A percentile compares a stretch with the other conserved stretches of the same genome.
These are phyloP conservation scores for Candida vartiovaarae DNA, from an alignment of 805 yeast genomes.

Conservation along the genomic window DNA sequence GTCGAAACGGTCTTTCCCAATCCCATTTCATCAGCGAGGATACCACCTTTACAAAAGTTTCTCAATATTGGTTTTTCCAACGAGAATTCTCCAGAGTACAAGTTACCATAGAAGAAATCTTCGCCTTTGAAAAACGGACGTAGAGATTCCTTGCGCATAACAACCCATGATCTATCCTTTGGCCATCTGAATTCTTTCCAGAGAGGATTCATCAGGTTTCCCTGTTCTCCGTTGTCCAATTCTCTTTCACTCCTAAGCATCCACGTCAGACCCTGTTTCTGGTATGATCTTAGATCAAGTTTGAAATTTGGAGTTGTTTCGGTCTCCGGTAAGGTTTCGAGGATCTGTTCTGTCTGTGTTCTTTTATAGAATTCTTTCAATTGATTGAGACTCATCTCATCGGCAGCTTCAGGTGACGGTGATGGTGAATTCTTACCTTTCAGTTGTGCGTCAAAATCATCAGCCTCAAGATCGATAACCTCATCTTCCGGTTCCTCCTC, in stretches of 20 bases:
- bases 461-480: conserved; percentile 30
- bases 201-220: conserved; percentile 59
- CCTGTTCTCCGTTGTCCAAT: conserved; percentile 36
- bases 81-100: conserved; percentile 76
- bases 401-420: conserved; percentile 14
- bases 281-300: conserved; percentile 64
- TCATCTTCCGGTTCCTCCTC: conserved; percentile 20
- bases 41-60: conserved; percentile 68
- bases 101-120: conserved; percentile 60
- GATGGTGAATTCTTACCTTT: conserved; percentile 3
- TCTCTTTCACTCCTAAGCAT: conserved; percentile 77
- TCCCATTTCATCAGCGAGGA: conserved; percentile 96
- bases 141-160: conserved; percentile 21
- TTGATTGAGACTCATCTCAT: conserved; percentile 60
- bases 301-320: conserved; percentile 44
- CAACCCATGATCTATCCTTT: conserved; percentile 32
- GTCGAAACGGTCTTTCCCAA: conserved; percentile 89
- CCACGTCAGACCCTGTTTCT: conserved; percentile 83
- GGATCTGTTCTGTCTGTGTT: conserved; percentile 55
- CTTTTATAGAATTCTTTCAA: conserved; percentile 65
- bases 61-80: conserved; percentile 57
- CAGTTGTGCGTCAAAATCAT: conserved; percentile 17
- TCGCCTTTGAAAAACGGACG: conserved; percentile 7
- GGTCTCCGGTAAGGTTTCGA: conserved; percentile 55
- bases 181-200: conserved; percentile 86